Percentiles rank a stretch among this genome's conserved stretches.
phyloP scores from a whole-genome alignment of 495 filamentous ascomycete species.

The Talaromyces ruber region DNA sequence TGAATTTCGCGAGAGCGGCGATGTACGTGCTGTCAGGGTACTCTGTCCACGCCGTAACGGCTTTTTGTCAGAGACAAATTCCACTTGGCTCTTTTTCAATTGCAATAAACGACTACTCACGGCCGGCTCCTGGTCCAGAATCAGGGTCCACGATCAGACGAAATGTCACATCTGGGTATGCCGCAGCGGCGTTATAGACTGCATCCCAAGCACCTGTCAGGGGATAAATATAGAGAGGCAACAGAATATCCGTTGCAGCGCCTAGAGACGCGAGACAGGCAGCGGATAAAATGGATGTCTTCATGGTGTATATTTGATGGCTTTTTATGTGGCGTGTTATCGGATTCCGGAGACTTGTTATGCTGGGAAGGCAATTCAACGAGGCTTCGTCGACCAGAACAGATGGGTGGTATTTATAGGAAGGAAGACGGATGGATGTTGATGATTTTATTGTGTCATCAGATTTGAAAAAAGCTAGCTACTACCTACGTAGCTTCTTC shows the following conservation, averaged over 20 bases:
- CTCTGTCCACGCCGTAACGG: neutral
- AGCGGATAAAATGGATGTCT: neutral
- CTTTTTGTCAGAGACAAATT: neutral
- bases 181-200: conserved; percentile 23
- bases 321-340: neutral
- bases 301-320: conserved; percentile 1
- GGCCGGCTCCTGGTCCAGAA: conserved; percentile 32
- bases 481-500: too few species aligned
- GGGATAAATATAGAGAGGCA: conserved; percentile 45
- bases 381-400: neutral
- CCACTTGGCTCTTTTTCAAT: neutral
- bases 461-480: too few species aligned
- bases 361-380: neutral
- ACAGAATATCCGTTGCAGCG: conserved; percentile 27
- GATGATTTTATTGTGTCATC: too few species aligned
- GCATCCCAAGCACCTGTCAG: conserved; percentile 31
- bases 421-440: neutral
- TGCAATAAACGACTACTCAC: conserved; percentile 3
- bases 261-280: neutral
- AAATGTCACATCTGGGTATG: conserved; percentile 26
- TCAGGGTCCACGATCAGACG: conserved; percentile 39
- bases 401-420: neutral
- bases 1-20: conserved; percentile 26
- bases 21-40: conserved; percentile 23
- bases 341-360: neutral